Percentiles rank a stretch among this genome's conserved stretches.
Conservation (phyloP, 805 yeast genomes). For the Danielozyma ontarioensis region DNA sequence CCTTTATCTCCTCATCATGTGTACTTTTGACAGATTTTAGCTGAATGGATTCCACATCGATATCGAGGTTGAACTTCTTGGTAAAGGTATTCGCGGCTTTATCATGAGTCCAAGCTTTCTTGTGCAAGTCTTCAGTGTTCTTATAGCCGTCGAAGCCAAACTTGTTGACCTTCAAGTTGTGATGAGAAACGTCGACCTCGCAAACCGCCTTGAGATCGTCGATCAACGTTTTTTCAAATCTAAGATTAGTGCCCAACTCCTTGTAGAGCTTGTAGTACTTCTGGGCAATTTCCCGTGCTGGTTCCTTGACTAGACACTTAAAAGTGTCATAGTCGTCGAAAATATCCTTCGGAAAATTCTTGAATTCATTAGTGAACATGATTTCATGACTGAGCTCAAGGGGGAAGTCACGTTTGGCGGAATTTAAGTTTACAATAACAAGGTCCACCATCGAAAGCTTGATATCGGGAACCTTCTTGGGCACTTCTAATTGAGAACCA, state of each 20-base stretch:
- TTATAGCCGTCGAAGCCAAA: slow-evolving; percentile 7
- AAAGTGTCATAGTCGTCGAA: slow-evolving; percentile 18
- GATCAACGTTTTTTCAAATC: slow-evolving; percentile 22
- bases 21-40: slow-evolving; percentile 7
- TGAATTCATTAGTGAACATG: slow-evolving; percentile 12
- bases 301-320: slow-evolving; percentile 16
- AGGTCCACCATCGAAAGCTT: neutral
- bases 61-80: slow-evolving; percentile 6
- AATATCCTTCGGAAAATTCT: slow-evolving; percentile 6
- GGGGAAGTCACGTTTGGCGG: slow-evolving; percentile 7
- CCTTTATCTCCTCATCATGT: slow-evolving; percentile 1
- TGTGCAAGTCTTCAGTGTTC: slow-evolving; percentile 1
- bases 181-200: slow-evolving; percentile 18
- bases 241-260: slow-evolving; percentile 20
- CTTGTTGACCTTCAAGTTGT: slow-evolving; percentile 18
- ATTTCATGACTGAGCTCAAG: slow-evolving; percentile 15
- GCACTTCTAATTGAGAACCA: neutral
- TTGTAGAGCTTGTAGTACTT: slow-evolving; percentile 14
- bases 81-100: slow-evolving; percentile 1
- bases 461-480: slow-evolving; percentile 2
- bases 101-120: slow-evolving; percentile 6
- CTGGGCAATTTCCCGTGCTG: slow-evolving; percentile 13
- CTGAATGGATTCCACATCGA: slow-evolving; percentile 3
- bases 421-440: neutral
- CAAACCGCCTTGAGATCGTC: slow-evolving; percentile 27